These are phyloP conservation scores for Cyclocybe aegerita DNA, from an alignment of 768 basidiomycete genomes.

Conservation along the genomic window DNA sequence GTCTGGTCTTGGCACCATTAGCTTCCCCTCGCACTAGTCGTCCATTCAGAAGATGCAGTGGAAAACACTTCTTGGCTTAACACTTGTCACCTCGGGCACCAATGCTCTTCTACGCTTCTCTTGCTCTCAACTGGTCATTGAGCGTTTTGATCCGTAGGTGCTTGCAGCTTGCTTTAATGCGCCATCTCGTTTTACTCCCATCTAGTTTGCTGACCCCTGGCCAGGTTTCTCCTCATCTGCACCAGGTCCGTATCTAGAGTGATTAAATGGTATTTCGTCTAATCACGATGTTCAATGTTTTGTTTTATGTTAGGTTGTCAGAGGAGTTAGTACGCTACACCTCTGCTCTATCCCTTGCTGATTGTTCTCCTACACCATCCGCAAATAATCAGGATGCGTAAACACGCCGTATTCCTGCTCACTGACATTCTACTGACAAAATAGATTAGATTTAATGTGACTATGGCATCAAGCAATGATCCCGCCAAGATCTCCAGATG, in stretches of 20 bases:
- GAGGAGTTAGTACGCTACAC: too few species aligned
- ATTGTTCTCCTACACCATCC: too few species aligned
- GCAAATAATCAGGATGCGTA: too few species aligned
- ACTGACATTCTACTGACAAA: not conserved
- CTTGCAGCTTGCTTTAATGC: too few species aligned
- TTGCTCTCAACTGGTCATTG: constrained; percentile 20
- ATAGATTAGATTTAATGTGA: constrained; percentile 14
- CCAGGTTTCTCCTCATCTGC: constrained; percentile 15
- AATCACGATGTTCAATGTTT: not conserved
- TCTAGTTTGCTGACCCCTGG: constrained; percentile 16
- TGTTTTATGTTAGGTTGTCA: too few species aligned
- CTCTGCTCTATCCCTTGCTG: too few species aligned
- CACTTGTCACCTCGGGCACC: too few species aligned
- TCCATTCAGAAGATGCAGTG: not conserved
- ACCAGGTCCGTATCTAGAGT: constrained; percentile 8
- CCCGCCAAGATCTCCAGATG: constrained; percentile 14
- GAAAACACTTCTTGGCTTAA: not conserved
- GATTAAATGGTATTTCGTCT: not conserved
- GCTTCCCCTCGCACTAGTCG: too few species aligned
- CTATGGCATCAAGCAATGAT: constrained; percentile 18
- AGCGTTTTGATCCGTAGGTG: constrained; percentile 20
- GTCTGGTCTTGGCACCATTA: too few species aligned
- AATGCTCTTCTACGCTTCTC: constrained; percentile 18
- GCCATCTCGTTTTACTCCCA: not conserved
- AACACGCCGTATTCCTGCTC: too few species aligned